Evolutionary conservation across 768 basidiomycete genomes (phyloP).

Genomic region (Crepidotus variabilis): DNA sequence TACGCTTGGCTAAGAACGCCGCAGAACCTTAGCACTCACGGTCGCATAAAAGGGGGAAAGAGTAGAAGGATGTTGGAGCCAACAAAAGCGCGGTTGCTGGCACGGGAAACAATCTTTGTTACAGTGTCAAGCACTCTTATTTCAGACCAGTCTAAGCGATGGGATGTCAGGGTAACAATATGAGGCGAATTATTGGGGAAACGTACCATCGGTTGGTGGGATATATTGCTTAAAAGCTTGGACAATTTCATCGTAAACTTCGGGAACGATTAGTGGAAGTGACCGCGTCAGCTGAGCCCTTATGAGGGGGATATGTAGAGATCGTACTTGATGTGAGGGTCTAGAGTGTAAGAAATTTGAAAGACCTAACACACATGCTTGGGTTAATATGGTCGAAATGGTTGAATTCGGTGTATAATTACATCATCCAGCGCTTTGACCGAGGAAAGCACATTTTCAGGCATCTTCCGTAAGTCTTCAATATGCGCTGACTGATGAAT

Average conservation of each 20-base stretch:
- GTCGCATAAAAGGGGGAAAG: slow-evolving; percentile 23
- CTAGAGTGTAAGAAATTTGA: no score
- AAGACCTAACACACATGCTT: no score
- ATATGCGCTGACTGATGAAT: no score
- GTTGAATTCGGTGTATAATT: no score
- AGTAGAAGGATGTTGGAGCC: slow-evolving; percentile 27
- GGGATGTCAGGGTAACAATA: neutral
- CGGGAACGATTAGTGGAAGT: slow-evolving; percentile 31
- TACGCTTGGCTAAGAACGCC: no score
- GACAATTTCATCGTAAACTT: slow-evolving; percentile 41
- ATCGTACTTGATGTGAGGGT: no score
- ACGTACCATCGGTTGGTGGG: slow-evolving; percentile 17
- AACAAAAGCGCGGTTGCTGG: slow-evolving; percentile 23
- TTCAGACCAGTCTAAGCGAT: slow-evolving; percentile 39
- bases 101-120: slow-evolving; percentile 32
- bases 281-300: slow-evolving; percentile 31
- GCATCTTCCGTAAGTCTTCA: no score
- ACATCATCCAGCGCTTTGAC: no score
- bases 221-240: slow-evolving; percentile 25
- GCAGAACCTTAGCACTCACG: slow-evolving; percentile 16
- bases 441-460: no score
- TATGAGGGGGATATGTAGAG: slow-evolving; percentile 31
- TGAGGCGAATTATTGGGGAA: neutral
- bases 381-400: no score
- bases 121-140: slow-evolving; percentile 22